Evolutionary conservation across 2,329 filamentous ascomycete species (phyloP), one percentile per base, ranked within the genome.

Genomic region (Talaromyces sp.): DNA sequence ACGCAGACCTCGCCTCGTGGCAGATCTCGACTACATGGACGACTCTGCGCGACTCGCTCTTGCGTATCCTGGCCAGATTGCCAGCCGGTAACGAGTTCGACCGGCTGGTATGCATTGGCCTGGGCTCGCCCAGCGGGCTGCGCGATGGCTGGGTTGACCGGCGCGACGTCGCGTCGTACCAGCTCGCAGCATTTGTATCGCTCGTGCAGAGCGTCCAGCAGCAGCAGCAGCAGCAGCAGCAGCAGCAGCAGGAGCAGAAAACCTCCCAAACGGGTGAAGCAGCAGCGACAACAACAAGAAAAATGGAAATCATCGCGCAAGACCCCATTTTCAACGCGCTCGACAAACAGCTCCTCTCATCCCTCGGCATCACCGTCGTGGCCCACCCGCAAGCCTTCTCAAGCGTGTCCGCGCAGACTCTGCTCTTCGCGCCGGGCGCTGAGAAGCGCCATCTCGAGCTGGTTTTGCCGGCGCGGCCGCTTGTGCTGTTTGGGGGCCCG

Each of bases 391-490:
- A 61, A 0, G 87, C 80, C 0, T 87, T 85, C 65, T 70, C 79
- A 0, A 66, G 79, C 5, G 77, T 90, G 9, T 77, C 80, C 16
- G 55, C 69, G 0, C 67, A 74, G 0, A 82, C 84, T 0, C 69
- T 91, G 1, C 76, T 89, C 2, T 90, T 84, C 65, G 87, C 85
- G 1, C 79, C 89, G 0, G 87, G 89, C 57, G 79, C 76, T 1
- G 78, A 80, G 61, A 87, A 62, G 75, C 27, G 77, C 74, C 42
- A 79, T 83, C 47, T 90, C 56, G 75, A 81, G 27, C 70, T 78
- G 5, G 79, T 85, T 0, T 73, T 90, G 1, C 67, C 75, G 1
- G 68, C 72, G 0, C 65, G 73, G 0, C 87, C 87, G 0, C 79
- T 75, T 0, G 67, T 88, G 2, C 84, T 87, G 12, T 78, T 90